These are phyloP conservation scores for Hymenoscyphus albidus DNA, from an alignment of 2,329 filamentous ascomycete genomes.

Conservation along the genomic window DNA sequence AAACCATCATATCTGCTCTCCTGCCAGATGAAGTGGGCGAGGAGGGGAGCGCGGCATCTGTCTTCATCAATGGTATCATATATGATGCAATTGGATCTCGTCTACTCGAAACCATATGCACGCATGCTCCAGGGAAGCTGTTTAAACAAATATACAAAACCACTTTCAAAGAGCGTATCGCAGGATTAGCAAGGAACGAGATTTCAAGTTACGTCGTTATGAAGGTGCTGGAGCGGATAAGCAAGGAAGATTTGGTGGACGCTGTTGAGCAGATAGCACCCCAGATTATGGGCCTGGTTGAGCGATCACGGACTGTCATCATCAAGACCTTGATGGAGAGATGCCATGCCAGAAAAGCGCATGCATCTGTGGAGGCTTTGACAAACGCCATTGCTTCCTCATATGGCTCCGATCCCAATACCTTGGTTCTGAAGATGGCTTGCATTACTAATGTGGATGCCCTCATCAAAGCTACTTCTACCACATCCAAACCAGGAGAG, in stretches of 20 bases:
- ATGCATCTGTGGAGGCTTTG: conserved; percentile 46
- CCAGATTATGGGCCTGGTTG: conserved; percentile 67
- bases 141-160: conserved; percentile 85
- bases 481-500: conserved; percentile 35
- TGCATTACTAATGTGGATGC: conserved; percentile 49
- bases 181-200: conserved; percentile 80
- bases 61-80: conserved; percentile 80
- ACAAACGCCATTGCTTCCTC: conserved; percentile 40
- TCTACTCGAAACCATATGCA: conserved; percentile 80
- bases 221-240: conserved; percentile 74
- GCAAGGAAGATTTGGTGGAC: conserved; percentile 77
- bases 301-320: conserved; percentile 72
- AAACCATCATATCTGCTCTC: conserved; percentile 67
- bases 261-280: conserved; percentile 70
- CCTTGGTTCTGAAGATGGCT: conserved; percentile 57
- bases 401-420: conserved; percentile 16
- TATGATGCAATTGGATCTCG: conserved; percentile 91
- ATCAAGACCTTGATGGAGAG: conserved; percentile 81
- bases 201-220: conserved; percentile 86
- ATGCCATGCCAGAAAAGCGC: conserved; percentile 63
- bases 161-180: conserved; percentile 75
- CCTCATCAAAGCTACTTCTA: conserved; percentile 44
- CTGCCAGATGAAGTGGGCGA: conserved; percentile 75
- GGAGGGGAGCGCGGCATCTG: conserved; percentile 68
- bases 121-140: conserved; percentile 75